Conservation (phyloP, 176 grass and related monocot species). For the Olyra latifolia region DNA sequence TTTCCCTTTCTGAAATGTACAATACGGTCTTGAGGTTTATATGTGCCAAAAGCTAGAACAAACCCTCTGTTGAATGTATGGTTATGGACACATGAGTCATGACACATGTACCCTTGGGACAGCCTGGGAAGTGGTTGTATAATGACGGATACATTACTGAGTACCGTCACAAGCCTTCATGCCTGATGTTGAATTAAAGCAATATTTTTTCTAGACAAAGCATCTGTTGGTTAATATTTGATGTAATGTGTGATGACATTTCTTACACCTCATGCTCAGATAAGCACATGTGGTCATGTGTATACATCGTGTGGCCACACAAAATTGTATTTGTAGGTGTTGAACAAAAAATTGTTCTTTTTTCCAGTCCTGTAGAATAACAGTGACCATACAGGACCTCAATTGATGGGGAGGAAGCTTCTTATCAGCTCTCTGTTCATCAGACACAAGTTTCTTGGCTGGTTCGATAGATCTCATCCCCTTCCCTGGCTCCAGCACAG, state of each 20-base stretch:
- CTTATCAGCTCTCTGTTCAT: slow-evolving; percentile 1
- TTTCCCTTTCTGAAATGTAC: slow-evolving; percentile 28
- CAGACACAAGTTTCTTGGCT: slow-evolving; percentile 40
- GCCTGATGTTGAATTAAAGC: slow-evolving; percentile 10
- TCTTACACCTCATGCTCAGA: background rate
- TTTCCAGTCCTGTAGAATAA: background rate
- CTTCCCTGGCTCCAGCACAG: background rate
- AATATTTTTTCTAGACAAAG: slow-evolving; percentile 3
- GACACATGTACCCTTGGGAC: background rate
- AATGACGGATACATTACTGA: slow-evolving; percentile 2
- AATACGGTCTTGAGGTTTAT: slow-evolving; percentile 18
- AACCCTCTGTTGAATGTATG: background rate
- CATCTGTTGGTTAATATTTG: background rate
- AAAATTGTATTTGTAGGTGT: background rate
- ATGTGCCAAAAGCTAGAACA: background rate
- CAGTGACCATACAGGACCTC: slow-evolving; percentile 1
- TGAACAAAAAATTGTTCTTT: slow-evolving; percentile 10
- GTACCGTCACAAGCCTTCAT: background rate
- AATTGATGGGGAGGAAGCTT: slow-evolving; percentile 42
- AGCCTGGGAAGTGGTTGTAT: slow-evolving; percentile 9
- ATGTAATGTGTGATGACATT: background rate
- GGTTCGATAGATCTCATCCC: slow-evolving; percentile 42
- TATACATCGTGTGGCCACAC: background rate
- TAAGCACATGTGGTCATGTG: slow-evolving; percentile 22
- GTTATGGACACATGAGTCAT: background rate